Base-by-base conservation (phyloP, 2,329 filamentous ascomycete genomes). In the Geosmithia putterillii region DNA sequence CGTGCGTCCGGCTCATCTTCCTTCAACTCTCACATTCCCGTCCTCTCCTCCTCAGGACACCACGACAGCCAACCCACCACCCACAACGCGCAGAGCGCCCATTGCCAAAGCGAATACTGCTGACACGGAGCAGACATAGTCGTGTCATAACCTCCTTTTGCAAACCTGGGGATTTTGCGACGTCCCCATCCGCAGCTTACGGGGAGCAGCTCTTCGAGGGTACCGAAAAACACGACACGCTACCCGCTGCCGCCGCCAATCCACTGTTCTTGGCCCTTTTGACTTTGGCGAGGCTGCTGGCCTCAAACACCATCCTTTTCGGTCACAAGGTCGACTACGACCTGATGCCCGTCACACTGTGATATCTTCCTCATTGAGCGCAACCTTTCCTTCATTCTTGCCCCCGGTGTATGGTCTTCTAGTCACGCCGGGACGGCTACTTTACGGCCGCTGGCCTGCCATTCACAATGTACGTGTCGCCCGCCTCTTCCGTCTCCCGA, bases 401-500 rank as follows among this genome's bases (percentile, higher is more conserved):
- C 10, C 10, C 28, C 28, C 28, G 28, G 28, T 32, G 28, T 14
- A 32, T 32, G 28, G 28, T 32, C 28, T 12, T 12, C 28, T 32
- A 12, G 28, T 12, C 37, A 6, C 18, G 37, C 37, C 19, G 37
- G 20, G 37, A 41, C 22, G 39, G 22, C 22, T 32, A 19, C 19
- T 23, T 37, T 10, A 20, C 35, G 35, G 38, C 41, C 19, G 17
- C 23, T 21, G 20, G 28, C 40, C 45, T 21, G 45, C 23, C 17
- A 22, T 23, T 18, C 12, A 32, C 35, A 35, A 39, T 40, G 38
- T 22, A 42, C 17, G 40, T 42, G n/a, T 28, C 18, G 5, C 7
- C 39, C 12, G 18, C 15, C 54, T 50, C 47, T 64, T 61, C 38
- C n/a, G n/a, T n/a, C n/a, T n/a, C n/a, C n/a, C n/a, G n/a, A n/a